Evolutionary conservation across 1,284 basidiomycete species (phyloP), one percentile per base, ranked within the genome.

Genomic region (Ceratobasidium sp.): DNA sequence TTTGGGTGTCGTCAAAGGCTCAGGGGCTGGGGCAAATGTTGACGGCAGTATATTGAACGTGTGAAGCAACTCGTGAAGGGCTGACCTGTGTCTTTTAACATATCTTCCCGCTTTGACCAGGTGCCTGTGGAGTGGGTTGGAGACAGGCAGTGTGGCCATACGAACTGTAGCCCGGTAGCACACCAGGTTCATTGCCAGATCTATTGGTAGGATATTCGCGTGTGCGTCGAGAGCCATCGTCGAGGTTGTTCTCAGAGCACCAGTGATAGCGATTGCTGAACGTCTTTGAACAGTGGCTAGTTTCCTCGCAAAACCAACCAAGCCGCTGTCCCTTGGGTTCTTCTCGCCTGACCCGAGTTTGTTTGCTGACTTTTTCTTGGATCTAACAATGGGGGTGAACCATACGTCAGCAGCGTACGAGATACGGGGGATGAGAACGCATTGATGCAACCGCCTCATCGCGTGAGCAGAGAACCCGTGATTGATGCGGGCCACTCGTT

Each of bases 241-340:
- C 1, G 72, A 34, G 12, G 75, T 53, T 5, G 75, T 75, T 10
- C 67, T 32, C 50, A 76, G 73, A 10, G 71, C 74, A 2, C 74
- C 74, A 2, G 59, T 48, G 23, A 75, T 72, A 2, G 74, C 39
- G 16, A 59, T 43, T 16, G 45, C 45, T 2, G 64, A 64, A 9
- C 41, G 46, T 3, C 67, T 9, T 59, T 76, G 75, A 0, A 75
- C 67, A 23, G 67, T 69, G 2, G 28, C 28, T 3, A 73, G 55
- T 10, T 72, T 34, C 26, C 30, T 45, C 2, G 28, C 36, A 45
- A 67, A 55, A 0, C 48, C 41, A 2, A 58, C 28, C 10, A 26
- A 45, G 0, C 46, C 32, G 16, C 5, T 10, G n/a, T 64, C 58
- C n/a, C 43, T 10, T 10, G 4, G n/a, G 26, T 52, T 48, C 57